Conservation (phyloP, 768 basidiomycete genomes). For the Amanita muscaria region DNA sequence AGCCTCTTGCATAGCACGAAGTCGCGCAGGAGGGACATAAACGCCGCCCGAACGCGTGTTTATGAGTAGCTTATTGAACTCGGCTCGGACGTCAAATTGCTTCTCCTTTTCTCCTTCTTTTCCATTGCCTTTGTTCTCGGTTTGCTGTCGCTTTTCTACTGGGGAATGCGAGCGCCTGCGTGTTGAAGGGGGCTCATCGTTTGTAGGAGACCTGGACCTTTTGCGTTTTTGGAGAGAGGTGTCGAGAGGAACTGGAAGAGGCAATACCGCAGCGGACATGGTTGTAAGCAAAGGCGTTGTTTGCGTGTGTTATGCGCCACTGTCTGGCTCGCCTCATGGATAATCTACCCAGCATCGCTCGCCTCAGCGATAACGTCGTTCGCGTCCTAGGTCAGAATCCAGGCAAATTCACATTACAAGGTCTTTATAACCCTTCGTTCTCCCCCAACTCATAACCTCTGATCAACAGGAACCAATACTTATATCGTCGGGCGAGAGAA, state of each 20-base stretch:
- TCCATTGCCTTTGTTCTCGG: conserved; percentile 45
- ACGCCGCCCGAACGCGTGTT: conserved; percentile 85
- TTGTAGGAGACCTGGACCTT: conserved; percentile 31
- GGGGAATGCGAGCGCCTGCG: conserved; percentile 40
- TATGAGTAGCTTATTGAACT: conserved; percentile 83
- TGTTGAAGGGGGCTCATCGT: conserved; percentile 33
- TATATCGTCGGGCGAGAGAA: conserved; percentile 67
- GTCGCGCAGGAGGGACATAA: conserved; percentile 91
- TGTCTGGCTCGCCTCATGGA: conserved; percentile 19
- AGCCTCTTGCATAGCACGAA: conserved; percentile 83
- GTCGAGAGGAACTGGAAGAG: conserved; percentile 19
- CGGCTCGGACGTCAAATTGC: conserved; percentile 67
- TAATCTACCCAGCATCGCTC: conserved; percentile 17
- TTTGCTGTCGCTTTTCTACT: conserved; percentile 12
- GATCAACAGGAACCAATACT: conserved; percentile 70
- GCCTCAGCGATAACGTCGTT: conserved; percentile 54
- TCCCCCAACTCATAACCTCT: neutral
- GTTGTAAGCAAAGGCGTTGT: conserved; percentile 9
- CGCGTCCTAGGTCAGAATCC: conserved; percentile 81
- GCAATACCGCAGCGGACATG: conserved; percentile 36
- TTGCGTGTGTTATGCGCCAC: conserved; percentile 16
- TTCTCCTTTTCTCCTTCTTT: conserved; percentile 23
- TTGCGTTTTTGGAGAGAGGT: conserved; percentile 37
- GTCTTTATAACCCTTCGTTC: conserved; percentile 26
- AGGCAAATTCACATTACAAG: conserved; percentile 83